Conservation (phyloP, 179 eudicot genomes). For the Gypsophila paniculata region DNA sequence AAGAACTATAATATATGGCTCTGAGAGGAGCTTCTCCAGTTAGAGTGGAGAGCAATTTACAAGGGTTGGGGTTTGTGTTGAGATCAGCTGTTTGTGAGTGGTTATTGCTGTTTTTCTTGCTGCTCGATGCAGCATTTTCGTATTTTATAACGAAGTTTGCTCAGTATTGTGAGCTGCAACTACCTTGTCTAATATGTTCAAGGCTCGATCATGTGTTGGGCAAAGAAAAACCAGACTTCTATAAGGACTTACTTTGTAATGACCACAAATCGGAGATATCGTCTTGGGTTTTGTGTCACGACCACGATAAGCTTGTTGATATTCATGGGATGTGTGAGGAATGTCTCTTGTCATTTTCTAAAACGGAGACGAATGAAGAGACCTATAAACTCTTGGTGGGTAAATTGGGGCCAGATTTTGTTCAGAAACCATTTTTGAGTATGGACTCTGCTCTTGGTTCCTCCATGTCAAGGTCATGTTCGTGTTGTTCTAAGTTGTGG, state of each 20-base stretch:
- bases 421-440: conserved; percentile 30
- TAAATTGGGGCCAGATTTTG: conserved; percentile 47
- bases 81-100: conserved; percentile 72
- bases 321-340: conserved; percentile 64
- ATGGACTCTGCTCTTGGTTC: conserved; percentile 33
- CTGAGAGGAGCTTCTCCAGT: conserved; percentile 25
- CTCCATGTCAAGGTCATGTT: conserved; percentile 41
- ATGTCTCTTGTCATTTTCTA: conserved; percentile 50
- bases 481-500: conserved; percentile 63
- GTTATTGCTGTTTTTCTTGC: conserved; percentile 60
- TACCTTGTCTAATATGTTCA: conserved; percentile 74
- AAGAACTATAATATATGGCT: conserved; percentile 32
- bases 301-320: conserved; percentile 59
- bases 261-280: conserved; percentile 62
- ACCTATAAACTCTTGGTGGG: conserved; percentile 47
- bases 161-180: conserved; percentile 60
- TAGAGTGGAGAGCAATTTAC: conserved; percentile 34
- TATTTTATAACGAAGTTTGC: conserved; percentile 67
- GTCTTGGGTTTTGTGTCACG: conserved; percentile 49
- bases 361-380: conserved; percentile 44
- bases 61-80: conserved; percentile 39
- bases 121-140: conserved; percentile 70
- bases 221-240: conserved; percentile 40
- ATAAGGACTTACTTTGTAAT: conserved; percentile 43
- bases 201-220: conserved; percentile 72